phyloP scores from a whole-genome alignment of 1,284 basidiomycete species.

The Uromyces viciae-fabae region DNA sequence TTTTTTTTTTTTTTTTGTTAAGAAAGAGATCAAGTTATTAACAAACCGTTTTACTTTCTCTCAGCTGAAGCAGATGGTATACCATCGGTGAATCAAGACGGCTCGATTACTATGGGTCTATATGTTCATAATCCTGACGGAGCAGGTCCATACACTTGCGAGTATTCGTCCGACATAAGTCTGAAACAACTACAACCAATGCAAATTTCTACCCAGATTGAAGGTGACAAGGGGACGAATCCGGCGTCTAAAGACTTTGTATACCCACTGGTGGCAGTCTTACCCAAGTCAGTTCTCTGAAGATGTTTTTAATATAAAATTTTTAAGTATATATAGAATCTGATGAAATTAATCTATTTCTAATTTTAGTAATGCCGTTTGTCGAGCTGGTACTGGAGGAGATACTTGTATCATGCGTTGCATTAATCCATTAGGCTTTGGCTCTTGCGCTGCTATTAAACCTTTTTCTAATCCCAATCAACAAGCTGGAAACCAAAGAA shows the following conservation, averaged over 20 bases:
- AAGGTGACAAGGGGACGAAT: constrained; percentile 39
- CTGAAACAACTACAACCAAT: constrained; percentile 37
- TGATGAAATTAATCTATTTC: background rate
- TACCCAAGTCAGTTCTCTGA: constrained; percentile 28
- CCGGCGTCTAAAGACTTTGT: constrained; percentile 40
- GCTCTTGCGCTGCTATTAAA: constrained; percentile 42
- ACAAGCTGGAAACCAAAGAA: too few relatives aligned
- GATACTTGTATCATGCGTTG: constrained; percentile 42
- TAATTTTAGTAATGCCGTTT: constrained; percentile 17
- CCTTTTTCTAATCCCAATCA: constrained; percentile 7
- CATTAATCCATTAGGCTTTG: constrained; percentile 39
- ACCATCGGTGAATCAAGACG: constrained; percentile 19
- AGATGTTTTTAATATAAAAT: background rate
- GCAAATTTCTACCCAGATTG: constrained; percentile 31
- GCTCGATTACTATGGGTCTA: constrained; percentile 34
- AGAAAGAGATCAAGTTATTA: too few relatives aligned
- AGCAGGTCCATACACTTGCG: constrained; percentile 36
- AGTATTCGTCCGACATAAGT: constrained; percentile 34
- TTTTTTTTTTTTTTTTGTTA: too few relatives aligned
- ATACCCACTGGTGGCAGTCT: constrained; percentile 33
- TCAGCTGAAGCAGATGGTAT: constrained; percentile 37
- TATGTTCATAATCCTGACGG: constrained; percentile 40
- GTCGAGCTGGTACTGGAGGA: constrained; percentile 14
- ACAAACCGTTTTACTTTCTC: background rate
- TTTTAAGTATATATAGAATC: background rate